Percentiles rank a stretch among this genome's conserved stretches.
These are phyloP conservation scores for Sutorius eximius DNA, from an alignment of 1,284 basidiomycete species.

Conservation along the genomic window DNA sequence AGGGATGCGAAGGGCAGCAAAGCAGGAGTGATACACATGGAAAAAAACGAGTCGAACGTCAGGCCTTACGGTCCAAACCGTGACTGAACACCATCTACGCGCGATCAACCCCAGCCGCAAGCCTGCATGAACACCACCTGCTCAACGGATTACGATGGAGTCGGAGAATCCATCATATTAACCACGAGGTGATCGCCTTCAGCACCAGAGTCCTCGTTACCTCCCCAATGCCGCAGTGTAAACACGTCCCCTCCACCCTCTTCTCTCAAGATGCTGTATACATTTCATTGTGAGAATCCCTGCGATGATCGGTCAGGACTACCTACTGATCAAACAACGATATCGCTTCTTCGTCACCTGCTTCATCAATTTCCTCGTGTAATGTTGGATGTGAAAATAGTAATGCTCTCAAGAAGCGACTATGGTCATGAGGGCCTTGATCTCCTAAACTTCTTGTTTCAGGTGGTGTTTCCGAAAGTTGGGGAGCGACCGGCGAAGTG, in stretches of 20 bases:
- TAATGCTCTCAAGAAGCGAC: constrained; percentile 38
- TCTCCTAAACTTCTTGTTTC: constrained; percentile 47
- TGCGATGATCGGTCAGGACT: constrained; percentile 7
- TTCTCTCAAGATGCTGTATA: constrained; percentile 44
- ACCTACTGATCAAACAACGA: constrained; percentile 54
- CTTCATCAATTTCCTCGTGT: constrained; percentile 35
- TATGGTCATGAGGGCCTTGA: constrained; percentile 31
- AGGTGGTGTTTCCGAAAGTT: constrained; percentile 43
- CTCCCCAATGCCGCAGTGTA: constrained; percentile 36
- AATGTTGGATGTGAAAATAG: constrained; percentile 27
- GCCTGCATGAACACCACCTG: constrained; percentile 9
- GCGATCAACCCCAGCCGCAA: constrained; percentile 11
- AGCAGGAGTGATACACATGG: not conserved
- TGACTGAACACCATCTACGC: constrained; percentile 2
- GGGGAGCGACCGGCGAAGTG: constrained; percentile 47
- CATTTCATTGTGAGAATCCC: constrained; percentile 6
- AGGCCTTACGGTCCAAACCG: constrained; percentile 10
- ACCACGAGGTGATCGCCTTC: constrained; percentile 27
- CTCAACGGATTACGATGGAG: constrained; percentile 9
- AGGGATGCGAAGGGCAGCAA: not conserved
- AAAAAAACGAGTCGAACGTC: constrained; percentile 6
- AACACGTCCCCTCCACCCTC: constrained; percentile 56
- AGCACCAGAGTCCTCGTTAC: constrained; percentile 27
- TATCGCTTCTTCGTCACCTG: constrained; percentile 43
- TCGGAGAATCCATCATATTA: constrained; percentile 27